phyloP scores from a whole-genome alignment of 1,284 basidiomycete species.

The Naganishia sp. region DNA sequence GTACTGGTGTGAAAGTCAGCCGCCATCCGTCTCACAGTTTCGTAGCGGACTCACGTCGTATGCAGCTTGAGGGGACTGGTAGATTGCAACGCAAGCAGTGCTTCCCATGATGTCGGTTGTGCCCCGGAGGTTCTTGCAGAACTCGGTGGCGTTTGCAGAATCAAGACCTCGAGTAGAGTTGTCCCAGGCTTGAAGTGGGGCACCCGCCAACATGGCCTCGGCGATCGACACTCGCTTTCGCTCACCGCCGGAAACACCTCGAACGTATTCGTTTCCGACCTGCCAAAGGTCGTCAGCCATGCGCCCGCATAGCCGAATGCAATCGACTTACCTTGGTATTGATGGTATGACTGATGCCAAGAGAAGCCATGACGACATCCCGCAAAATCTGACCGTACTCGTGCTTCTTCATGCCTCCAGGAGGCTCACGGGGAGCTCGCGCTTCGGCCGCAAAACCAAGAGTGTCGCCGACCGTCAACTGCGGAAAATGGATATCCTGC shows the following conservation, averaged over 20 bases:
- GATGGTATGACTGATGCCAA: slow-evolving; percentile 59
- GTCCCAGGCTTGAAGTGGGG: slow-evolving; percentile 56
- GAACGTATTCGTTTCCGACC: slow-evolving; percentile 53
- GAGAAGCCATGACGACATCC: slow-evolving; percentile 57
- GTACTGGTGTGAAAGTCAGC: slow-evolving; percentile 40
- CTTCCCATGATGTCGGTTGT: slow-evolving; percentile 55
- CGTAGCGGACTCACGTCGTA: slow-evolving; percentile 47
- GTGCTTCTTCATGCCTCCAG: slow-evolving; percentile 51
- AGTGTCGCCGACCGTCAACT: slow-evolving; percentile 57
- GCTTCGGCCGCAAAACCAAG: slow-evolving; percentile 52
- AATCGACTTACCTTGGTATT: slow-evolving; percentile 48
- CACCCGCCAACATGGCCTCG: slow-evolving; percentile 53
- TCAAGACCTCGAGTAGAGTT: slow-evolving; percentile 60
- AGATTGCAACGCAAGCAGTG: slow-evolving; percentile 54
- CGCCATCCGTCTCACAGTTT: slow-evolving; percentile 30
- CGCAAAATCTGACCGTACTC: slow-evolving; percentile 55
- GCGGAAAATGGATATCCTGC: slow-evolving; percentile 60
- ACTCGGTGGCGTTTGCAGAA: slow-evolving; percentile 60
- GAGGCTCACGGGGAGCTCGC: slow-evolving; percentile 47
- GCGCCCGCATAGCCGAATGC: background rate
- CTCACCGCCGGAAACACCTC: slow-evolving; percentile 60
- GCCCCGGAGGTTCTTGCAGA: slow-evolving; percentile 58
- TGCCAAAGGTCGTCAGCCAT: background rate
- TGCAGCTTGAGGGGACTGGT: slow-evolving; percentile 58
- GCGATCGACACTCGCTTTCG: slow-evolving; percentile 60